Base-by-base conservation (phyloP, 352 stramenopile genomes). In the Phytophthora brassicae region DNA sequence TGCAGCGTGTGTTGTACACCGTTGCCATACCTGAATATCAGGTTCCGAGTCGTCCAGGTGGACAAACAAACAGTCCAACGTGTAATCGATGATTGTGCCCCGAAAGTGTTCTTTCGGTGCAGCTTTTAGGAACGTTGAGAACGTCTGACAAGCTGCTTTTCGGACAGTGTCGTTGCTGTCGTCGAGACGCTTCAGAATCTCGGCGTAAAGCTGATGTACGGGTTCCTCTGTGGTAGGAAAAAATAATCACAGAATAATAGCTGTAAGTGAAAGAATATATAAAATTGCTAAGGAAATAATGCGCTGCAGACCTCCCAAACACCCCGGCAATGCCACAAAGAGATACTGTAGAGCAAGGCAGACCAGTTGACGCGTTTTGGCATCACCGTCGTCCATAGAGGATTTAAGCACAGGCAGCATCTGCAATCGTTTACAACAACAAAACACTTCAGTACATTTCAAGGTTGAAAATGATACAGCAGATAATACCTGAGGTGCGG, bases 101-200 rank as follows among this genome's bases (percentile, higher is more conserved):
- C 67, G 71, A 51, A 97, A 94, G 54, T 97, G 86, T 54, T 86
- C 66, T 54, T 89, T 90, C 4, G 89, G 85, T 17, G 91, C 86
- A 23, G 86, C 83, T 47, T 73, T 76, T n/a, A 97, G 70, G 44
- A 97, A 97, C 12, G 82, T 92, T 22, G 66, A 80, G 62, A 96
- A 94, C 19, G 90, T 96, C 43, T 89, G 77, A 62, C 91, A 97
- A 5, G 87, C 87, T 7, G 85, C 79, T 53, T 87, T 90, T 47
- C 91, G 87, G 47, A 97, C 91, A 17, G 79, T 85, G 56, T 97
- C 89, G 59, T 94, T 96, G 63, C 87, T 95, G 68, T 97, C 91
- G 52, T 97, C 91, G 17, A 97, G 74, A 3, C 90, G 89, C 73
- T 97, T 97, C 45, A 97, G 72, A 48, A 97, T 92, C 28, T 97